These are phyloP conservation scores for Martensiomyces pterosporus DNA, from an alignment of 192 early-diverging fungal genomes.

Conservation along the genomic window DNA sequence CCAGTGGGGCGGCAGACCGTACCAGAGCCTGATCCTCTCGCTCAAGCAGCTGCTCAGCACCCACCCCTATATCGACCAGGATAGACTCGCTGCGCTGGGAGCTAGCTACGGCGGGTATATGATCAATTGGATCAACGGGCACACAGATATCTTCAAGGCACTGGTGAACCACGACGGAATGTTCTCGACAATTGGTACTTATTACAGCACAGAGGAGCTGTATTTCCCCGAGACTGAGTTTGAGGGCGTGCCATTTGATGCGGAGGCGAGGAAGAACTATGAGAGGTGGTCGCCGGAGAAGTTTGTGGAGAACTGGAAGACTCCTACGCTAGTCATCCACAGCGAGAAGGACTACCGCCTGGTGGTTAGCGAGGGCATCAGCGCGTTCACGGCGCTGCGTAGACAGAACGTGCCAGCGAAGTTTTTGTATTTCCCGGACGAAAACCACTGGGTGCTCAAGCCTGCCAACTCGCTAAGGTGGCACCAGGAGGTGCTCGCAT, in stretches of 20 bases:
- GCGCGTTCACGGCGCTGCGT: conserved; percentile 74
- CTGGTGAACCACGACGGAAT: conserved; percentile 82
- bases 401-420: conserved; percentile 63
- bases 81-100: conserved; percentile 61
- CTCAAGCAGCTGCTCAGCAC: conserved; percentile 52
- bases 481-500: conserved; percentile 66
- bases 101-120: conserved; percentile 80
- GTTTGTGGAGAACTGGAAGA: conserved; percentile 68
- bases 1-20: conserved; percentile 77
- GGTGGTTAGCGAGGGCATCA: conserved; percentile 63
- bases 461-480: conserved; percentile 70
- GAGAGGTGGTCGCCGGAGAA: conserved; percentile 68
- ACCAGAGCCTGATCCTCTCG: conserved; percentile 68
- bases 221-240: conserved; percentile 72
- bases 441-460: conserved; percentile 74
- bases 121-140: conserved; percentile 87
- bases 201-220: conserved; percentile 73
- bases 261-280: conserved; percentile 54
- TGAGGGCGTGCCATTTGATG: conserved; percentile 61
- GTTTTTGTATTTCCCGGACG: conserved; percentile 75
- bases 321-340: conserved; percentile 77
- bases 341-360: conserved; percentile 67
- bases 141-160: conserved; percentile 64
- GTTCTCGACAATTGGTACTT: conserved; percentile 61
- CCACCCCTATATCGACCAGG: conserved; percentile 55